A percentile compares a stretch with the other conserved stretches of the same genome.
Conservation (phyloP, 352 stramenopile species). For the Pythium biforme region DNA sequence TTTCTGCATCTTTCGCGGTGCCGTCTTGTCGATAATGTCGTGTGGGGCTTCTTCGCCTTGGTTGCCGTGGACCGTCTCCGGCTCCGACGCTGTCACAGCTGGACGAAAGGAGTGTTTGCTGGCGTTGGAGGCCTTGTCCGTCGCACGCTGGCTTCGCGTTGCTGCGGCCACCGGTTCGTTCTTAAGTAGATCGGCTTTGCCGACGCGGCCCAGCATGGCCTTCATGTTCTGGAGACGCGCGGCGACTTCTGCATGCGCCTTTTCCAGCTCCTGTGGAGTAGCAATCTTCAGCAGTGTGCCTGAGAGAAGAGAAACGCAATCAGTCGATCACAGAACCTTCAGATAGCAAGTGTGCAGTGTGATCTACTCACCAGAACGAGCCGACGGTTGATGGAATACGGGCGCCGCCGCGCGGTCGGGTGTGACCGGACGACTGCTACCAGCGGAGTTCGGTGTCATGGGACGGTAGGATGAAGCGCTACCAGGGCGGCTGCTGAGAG, state of each 20-base stretch:
- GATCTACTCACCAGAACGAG: constrained; percentile 35
- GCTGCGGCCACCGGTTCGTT: background rate
- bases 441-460: constrained; percentile 24
- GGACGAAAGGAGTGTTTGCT: background rate
- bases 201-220: constrained; percentile 44
- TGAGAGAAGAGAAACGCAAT: constrained; percentile 23
- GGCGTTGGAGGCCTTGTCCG: background rate
- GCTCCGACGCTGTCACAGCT: background rate
- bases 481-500: constrained; percentile 35
- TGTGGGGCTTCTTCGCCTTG: background rate
- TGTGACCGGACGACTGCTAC: background rate
- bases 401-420: constrained; percentile 30
- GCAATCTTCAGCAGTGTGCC: constrained; percentile 52
- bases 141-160: background rate
- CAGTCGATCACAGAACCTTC: constrained; percentile 3
- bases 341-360: background rate
- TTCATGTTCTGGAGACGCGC: constrained; percentile 63
- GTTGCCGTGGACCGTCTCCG: constrained; percentile 1
- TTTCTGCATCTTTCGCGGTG: background rate
- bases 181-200: background rate
- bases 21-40: background rate
- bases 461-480: constrained; percentile 34
- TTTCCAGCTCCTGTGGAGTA: constrained; percentile 41
- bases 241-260: constrained; percentile 47
- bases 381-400: constrained; percentile 51